phyloP scores from a whole-genome alignment of 495 filamentous ascomycete species.

The Tuber borchii region DNA sequence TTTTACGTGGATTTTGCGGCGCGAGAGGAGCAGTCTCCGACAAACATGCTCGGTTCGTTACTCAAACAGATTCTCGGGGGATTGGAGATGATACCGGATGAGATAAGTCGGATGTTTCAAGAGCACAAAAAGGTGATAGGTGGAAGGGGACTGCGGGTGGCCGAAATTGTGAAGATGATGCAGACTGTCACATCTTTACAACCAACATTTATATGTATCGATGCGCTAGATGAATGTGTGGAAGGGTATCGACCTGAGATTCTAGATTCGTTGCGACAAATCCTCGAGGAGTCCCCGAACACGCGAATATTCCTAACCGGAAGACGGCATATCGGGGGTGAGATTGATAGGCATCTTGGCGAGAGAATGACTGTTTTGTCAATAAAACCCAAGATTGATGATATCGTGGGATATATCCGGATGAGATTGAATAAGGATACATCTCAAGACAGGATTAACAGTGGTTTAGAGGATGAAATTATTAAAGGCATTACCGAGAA shows the following conservation, averaged over 20 bases:
- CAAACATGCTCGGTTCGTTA: too few relatives aligned
- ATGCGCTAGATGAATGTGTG: too few relatives aligned
- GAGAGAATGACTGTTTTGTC: not conserved
- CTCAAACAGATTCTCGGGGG: too few relatives aligned
- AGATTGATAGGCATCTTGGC: not conserved
- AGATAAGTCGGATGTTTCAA: too few relatives aligned
- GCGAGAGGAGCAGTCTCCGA: too few relatives aligned
- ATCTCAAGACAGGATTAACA: not conserved
- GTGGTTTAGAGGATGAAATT: not conserved
- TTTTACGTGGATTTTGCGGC: too few relatives aligned
- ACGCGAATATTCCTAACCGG: not conserved
- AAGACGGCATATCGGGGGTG: not conserved
- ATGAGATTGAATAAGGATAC: not conserved
- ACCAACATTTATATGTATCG: not conserved
- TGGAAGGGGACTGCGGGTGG: too few relatives aligned
- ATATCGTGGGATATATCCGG: not conserved
- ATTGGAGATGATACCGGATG: too few relatives aligned
- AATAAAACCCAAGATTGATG: not conserved
- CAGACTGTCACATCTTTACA: not conserved
- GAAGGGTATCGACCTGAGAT: not conserved
- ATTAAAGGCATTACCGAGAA: not conserved
- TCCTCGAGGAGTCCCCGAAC: not conserved
- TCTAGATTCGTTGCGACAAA: not conserved
- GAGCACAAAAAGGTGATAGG: too few relatives aligned
- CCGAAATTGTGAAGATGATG: too few relatives aligned